Base-by-base conservation (phyloP, 805 yeast species). In the Ogataea pini region DNA sequence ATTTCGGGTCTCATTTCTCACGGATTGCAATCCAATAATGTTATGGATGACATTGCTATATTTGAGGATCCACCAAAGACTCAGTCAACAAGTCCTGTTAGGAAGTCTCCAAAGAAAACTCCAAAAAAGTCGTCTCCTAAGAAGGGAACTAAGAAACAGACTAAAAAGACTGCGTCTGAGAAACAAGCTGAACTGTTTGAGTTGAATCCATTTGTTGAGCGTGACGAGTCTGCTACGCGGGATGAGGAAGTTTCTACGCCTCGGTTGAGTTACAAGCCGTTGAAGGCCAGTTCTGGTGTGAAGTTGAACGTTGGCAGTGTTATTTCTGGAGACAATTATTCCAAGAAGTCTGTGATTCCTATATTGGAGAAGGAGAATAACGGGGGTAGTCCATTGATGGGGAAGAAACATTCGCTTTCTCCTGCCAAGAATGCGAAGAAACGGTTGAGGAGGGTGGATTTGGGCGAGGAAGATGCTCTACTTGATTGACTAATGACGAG, bases 391-490 rank as follows among this genome's bases (percentile, higher is more conserved):
- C n/a, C n/a, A 7, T 36, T 34, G 27, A 24, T 24, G 28, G 25
- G 13, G 18, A 34, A 39, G 28, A 58, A 57, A 34, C 59, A 52
- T 14, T 47, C 55, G 12, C 16, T 55, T 4, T 53, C 57, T 9
- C 60, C 62, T 1, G 38, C 24, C 10, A 57, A 52, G 32, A 16
- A 45, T 16, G 38, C 19, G 13, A 55, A 50, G 40, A 58, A 55
- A 36, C 52, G 53, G 33, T 41, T 58, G 19, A 52, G 62, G 29
- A 44, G 56, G 5, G 56, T 53, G 13, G 48, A 50, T 24, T 29
- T 58, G 14, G 59, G 51, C 16, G 62, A 57, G 9, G 52, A 50
- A 18, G 25, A 51, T 19, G 54, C 47, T 7, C 33, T 52, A 19
- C 50, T 55, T 41, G 61, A 54, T 31, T 58, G 25, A n/a, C 27